Base-by-base conservation (phyloP, 2,329 filamentous ascomycete species). In the Calonectria ilicicola region DNA sequence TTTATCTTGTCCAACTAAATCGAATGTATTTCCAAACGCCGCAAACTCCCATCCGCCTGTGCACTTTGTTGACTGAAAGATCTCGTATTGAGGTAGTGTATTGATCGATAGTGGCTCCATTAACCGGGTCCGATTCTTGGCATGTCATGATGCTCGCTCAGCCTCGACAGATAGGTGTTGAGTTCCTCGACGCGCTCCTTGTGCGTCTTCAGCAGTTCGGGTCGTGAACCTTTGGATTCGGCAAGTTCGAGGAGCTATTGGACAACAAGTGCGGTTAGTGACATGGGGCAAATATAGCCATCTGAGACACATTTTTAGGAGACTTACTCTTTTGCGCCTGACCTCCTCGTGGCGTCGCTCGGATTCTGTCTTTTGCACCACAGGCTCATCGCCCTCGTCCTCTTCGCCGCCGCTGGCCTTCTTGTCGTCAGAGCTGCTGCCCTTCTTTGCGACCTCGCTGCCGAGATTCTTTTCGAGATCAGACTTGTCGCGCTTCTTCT, bases 131-230 rank as follows among this genome's bases (percentile, higher is more conserved):
- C 90, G 69, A 92, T 92, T 86, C 91, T 91, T 78, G 90, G 90
- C 96, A 99, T 99, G 83, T 99, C 97, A 84, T 99, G 96, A 86
- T 99, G 97, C 85, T 99, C 97, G 85, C 95, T 98, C 80, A 99
- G 85, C 76, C 93, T 94, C 76, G 95, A 97, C 42, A 99, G 87
- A 83, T 98, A 98, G 75, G 94, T 95, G 83, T 99, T 99, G 78
- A 98, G 87, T 83, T 98, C 95, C 83, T 98, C 96, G 51, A 99
- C 96, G 14, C 95, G 92, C 86, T 99, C 94, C 83, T 98, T 98
- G 84, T 99, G 97, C 35, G 96, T 98, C 88, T 98, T 98, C 77
- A 96, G 91, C 19, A 97, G 93, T 82, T 98, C 96, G 17, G 93
- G 91, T 60, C 88, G 84, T 9, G 87, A 82, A 8, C 85, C 85